A percentile compares a stretch with the other conserved stretches of the same genome.
Evolutionary conservation across 164 flowering plant species (phyloP).

Genomic region (Vitis riparia): DNA sequence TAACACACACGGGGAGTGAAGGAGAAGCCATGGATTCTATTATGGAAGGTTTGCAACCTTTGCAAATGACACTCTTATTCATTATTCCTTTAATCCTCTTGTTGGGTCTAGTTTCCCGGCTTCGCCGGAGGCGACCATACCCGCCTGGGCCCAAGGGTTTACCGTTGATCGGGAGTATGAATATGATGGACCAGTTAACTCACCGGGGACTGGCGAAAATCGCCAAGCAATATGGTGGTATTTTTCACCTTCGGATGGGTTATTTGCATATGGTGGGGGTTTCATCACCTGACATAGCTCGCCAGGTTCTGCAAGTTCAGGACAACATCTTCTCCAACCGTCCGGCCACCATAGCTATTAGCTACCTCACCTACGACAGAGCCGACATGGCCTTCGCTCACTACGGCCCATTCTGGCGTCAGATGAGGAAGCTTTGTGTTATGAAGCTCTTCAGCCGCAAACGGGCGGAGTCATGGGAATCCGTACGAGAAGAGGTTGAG

Average conservation of each 20-base stretch:
- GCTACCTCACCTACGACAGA: conserved; percentile 69
- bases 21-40: conserved; percentile 20
- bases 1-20: background rate
- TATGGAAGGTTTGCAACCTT: conserved; percentile 13
- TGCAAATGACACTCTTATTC: conserved; percentile 17
- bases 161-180: conserved; percentile 79
- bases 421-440: conserved; percentile 87
- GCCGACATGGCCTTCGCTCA: conserved; percentile 89
- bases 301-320: conserved; percentile 69
- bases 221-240: conserved; percentile 63
- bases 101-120: conserved; percentile 15
- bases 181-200: conserved; percentile 73
- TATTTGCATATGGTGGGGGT: conserved; percentile 56
- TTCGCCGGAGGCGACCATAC: conserved; percentile 37
- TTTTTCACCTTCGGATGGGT: conserved; percentile 64
- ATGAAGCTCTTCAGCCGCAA: conserved; percentile 79
- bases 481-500: conserved; percentile 79
- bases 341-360: conserved; percentile 67
- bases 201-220: conserved; percentile 81
- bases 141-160: conserved; percentile 81
- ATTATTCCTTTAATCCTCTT: conserved; percentile 28
- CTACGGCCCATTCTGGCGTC: conserved; percentile 94
- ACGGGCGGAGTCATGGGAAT: conserved; percentile 79
- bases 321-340: conserved; percentile 78
- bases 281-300: conserved; percentile 63